Percentiles rank a stretch among this genome's conserved stretches.
phyloP scores from a whole-genome alignment of 306 rosid genomes.

The Prunus kanzakura region DNA sequence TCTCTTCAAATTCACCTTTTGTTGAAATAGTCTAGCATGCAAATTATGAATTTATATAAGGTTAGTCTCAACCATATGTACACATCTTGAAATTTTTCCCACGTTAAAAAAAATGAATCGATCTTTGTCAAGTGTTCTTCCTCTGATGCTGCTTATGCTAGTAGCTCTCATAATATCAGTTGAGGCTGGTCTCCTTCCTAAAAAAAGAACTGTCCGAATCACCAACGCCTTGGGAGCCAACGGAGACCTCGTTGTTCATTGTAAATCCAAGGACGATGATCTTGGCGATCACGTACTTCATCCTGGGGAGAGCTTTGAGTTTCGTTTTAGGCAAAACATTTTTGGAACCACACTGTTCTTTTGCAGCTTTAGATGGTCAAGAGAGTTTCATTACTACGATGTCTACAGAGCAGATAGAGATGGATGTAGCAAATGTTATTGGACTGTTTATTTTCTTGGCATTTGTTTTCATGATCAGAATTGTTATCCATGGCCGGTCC shows the following conservation, averaged over 20 bases:
- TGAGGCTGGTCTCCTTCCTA: not conserved
- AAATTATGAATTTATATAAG: not conserved
- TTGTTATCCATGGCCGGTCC: not conserved
- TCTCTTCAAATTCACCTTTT: not conserved
- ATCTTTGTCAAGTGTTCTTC: not conserved
- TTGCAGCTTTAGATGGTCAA: constrained; percentile 11
- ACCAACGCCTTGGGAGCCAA: not conserved
- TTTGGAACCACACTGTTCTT: not conserved
- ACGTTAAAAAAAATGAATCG: not conserved
- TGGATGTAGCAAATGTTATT: not conserved
- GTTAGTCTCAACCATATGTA: not conserved
- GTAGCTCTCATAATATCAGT: not conserved
- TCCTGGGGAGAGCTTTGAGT: not conserved
- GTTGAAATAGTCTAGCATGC: not conserved
- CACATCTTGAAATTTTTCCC: not conserved
- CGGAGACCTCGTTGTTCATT: not conserved
- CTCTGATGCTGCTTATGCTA: not conserved
- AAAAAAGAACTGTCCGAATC: not conserved
- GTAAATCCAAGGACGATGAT: constrained; percentile 21
- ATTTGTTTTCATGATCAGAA: not conserved
- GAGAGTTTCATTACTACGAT: not conserved
- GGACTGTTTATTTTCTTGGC: constrained; percentile 3
- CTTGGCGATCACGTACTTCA: constrained; percentile 5
- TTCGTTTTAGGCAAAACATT: not conserved
- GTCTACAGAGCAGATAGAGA: constrained; percentile 3